Percentiles rank a stretch among this genome's conserved stretches.
These are phyloP conservation scores for Oidiodendron maius DNA, from an alignment of 495 filamentous ascomycete genomes.

Conservation along the genomic window DNA sequence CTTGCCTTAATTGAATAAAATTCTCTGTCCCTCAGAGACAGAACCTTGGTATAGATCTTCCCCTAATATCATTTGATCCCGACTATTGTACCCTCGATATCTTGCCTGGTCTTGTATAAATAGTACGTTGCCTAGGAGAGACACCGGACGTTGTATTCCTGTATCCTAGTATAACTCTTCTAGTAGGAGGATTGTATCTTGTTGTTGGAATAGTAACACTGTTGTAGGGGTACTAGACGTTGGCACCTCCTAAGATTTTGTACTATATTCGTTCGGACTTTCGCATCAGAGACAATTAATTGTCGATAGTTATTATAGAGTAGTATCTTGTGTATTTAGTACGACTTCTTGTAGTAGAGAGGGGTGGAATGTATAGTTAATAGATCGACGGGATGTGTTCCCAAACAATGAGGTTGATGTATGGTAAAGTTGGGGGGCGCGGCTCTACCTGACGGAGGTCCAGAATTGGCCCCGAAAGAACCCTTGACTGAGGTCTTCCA, in stretches of 20 bases:
- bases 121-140: slow-evolving; percentile 12
- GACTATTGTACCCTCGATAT: slow-evolving; percentile 15
- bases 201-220: slow-evolving; percentile 1
- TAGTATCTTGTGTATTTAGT: slow-evolving; percentile 1
- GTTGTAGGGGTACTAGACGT: neutral
- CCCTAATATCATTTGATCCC: slow-evolving; percentile 15
- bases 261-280: slow-evolving; percentile 4
- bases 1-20: slow-evolving; percentile 8
- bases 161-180: slow-evolving; percentile 9
- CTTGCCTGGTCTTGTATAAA: slow-evolving; percentile 17
- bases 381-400: slow-evolving; percentile 2
- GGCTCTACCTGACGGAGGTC: slow-evolving; percentile 12
- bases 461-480: slow-evolving; percentile 2
- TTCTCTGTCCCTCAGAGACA: slow-evolving; percentile 12
- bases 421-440: slow-evolving; percentile 12
- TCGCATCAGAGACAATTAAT: slow-evolving; percentile 1
- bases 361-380: slow-evolving; percentile 6
- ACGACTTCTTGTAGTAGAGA: slow-evolving; percentile 3
- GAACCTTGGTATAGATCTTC: slow-evolving; percentile 13
- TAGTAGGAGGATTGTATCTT: slow-evolving; percentile 7
- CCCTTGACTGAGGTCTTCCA: too few relatives aligned
- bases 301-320: slow-evolving; percentile 6
- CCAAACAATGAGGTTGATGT: slow-evolving; percentile 15
- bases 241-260: slow-evolving; percentile 1
- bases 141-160: slow-evolving; percentile 9